Conservation (phyloP, 495 filamentous ascomycete species). For the Podospora comata region DNA sequence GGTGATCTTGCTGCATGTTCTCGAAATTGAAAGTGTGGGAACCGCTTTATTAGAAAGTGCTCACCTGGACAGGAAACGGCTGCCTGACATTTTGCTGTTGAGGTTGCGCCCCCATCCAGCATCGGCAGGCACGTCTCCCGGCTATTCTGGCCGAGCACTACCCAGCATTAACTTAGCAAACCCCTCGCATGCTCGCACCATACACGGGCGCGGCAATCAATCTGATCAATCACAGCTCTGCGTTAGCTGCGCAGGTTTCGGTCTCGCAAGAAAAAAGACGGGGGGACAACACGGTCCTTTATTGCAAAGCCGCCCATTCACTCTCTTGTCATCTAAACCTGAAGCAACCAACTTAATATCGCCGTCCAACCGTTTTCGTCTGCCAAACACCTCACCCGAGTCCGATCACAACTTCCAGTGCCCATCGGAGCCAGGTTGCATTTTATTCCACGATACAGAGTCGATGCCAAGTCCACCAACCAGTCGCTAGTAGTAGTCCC, state of each 20-base stretch:
- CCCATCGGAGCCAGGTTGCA: background rate
- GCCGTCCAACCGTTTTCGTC: conserved; percentile 1
- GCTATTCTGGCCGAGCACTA: conserved; percentile 6
- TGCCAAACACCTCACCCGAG: conserved; percentile 4
- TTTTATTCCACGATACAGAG: background rate
- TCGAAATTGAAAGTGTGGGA: conserved; percentile 12
- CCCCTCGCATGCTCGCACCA: conserved; percentile 3
- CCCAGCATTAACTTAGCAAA: background rate
- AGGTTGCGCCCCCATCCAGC: conserved; percentile 8
- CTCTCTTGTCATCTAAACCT: conserved; percentile 14
- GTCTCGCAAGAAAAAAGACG: conserved; percentile 13
- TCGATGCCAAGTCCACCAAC: background rate
- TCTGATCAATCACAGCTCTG: conserved; percentile 19
- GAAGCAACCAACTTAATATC: conserved; percentile 13
- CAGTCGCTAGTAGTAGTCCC: background rate
- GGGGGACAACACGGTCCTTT: conserved; percentile 14
- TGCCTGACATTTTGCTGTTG: background rate
- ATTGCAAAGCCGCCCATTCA: conserved; percentile 11
- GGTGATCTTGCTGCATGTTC: background rate
- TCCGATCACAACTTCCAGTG: background rate
- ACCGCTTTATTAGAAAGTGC: conserved; percentile 18
- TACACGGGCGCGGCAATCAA: conserved; percentile 17
- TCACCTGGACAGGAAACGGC: conserved; percentile 17
- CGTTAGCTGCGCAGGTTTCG: conserved; percentile 24
- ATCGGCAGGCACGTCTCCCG: conserved; percentile 16